phyloP scores from a whole-genome alignment of 1,139 yeast genomes.

The Diutina ranongensis region DNA sequence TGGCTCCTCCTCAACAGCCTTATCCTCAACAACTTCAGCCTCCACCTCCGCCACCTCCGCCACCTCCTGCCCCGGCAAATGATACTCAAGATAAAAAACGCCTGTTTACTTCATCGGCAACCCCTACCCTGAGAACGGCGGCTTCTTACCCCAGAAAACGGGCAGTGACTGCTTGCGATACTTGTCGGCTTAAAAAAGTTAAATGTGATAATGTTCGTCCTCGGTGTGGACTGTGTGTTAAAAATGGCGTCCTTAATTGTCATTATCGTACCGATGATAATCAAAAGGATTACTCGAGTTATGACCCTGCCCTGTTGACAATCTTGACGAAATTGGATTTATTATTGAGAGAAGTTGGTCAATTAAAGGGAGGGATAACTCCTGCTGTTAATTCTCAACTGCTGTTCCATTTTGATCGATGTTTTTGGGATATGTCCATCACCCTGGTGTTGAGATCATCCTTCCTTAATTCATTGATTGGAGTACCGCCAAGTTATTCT shows the following conservation, averaged over 20 bases:
- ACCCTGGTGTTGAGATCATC: slow-evolving; percentile 28
- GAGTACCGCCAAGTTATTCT: slow-evolving; percentile 11
- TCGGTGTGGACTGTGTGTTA: slow-evolving; percentile 35
- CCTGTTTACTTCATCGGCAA: not conserved
- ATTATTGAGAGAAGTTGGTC: slow-evolving; percentile 18
- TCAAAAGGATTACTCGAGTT: slow-evolving; percentile 15
- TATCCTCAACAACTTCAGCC: not conserved
- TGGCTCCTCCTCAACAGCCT: not conserved
- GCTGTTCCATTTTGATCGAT: slow-evolving; percentile 13
- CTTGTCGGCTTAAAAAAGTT: slow-evolving; percentile 34
- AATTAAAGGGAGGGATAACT: slow-evolving; percentile 7
- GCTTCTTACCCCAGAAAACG: slow-evolving; percentile 21
- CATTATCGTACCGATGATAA: slow-evolving; percentile 22
- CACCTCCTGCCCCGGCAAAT: not conserved
- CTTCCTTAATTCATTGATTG: slow-evolving; percentile 14
- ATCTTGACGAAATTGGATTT: slow-evolving; percentile 21
- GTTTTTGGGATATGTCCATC: slow-evolving; percentile 31
- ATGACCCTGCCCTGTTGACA: slow-evolving; percentile 18
- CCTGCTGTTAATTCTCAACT: not conserved
- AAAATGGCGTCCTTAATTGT: slow-evolving; percentile 22
- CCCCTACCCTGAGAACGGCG: slow-evolving; percentile 5
- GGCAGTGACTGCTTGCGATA: slow-evolving; percentile 36
- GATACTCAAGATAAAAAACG: not conserved
- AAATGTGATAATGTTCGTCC: slow-evolving; percentile 44
- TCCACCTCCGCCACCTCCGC: not conserved